Evolutionary conservation across 2,329 filamentous ascomycete genomes (phyloP), one percentile per base, ranked within the genome.

Genomic region (Pseudopyrenochaeta lycopersici): DNA sequence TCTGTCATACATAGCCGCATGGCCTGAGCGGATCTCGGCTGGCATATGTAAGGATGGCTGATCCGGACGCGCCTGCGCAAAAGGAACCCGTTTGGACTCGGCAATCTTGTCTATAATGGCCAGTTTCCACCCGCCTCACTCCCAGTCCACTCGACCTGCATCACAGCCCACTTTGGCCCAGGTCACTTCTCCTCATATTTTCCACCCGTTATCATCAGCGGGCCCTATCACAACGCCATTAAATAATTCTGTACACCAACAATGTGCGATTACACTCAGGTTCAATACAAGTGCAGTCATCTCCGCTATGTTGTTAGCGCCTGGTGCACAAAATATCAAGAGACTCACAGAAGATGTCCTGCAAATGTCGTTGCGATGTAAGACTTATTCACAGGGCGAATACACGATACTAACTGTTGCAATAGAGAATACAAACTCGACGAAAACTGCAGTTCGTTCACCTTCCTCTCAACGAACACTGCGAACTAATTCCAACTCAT

Each of bases 261-360:
- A 38, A 86, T 86, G 84, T 86, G 84, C 69, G 83, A 85, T 68
- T 85, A 85, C 62, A 85, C 80, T 18, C 81, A 85, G 71, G 83
- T 86, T 48, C 81, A 84, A 55, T 86, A 83, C 67, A 76, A 78
- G 35, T 86, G 84, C 71, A 78, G 78, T 44, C 84, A 86, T 70
- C 72, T 82, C 52, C 78, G 83, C 31, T 85, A 81, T 62, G 82
- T 81, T 7, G 83, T 85, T 41, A 77, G 81, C 58, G 81, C 81
- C n/a, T 85, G 83, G 83, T 85, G 83, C 75, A 74, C 76, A 50
- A 80, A 77, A 64, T 81, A 82, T 52, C 79, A 81, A 71, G 79
- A 81, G 61, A 84, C 83, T 29, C 83, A 85, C 60, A 81, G 79
- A 57, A 75, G 83, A 55, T 86, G 84, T 70, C 80, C 80, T 20